These are phyloP conservation scores for Nitzschia putrida DNA, from an alignment of 108 stramenopile genomes.

Conservation along the genomic window DNA sequence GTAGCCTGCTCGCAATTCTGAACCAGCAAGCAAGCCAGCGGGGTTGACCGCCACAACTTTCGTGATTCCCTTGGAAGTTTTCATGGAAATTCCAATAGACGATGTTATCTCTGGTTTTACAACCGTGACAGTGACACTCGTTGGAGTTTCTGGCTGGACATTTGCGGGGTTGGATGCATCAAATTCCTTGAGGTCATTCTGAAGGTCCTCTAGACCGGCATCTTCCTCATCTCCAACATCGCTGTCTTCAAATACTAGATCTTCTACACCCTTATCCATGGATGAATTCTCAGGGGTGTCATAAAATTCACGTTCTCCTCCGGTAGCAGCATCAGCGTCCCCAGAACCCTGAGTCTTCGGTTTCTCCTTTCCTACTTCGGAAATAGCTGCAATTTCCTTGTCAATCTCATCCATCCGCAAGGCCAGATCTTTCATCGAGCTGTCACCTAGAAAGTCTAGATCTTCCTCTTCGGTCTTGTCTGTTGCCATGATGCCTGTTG, in stretches of 20 bases:
- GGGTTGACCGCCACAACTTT: conserved; percentile 3
- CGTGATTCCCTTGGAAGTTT: conserved; percentile 18
- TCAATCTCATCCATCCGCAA: conserved; percentile 23
- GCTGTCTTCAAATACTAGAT: conserved; percentile 5
- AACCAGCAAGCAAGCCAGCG: conserved; percentile 2
- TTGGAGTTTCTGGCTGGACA: not conserved
- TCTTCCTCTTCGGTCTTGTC: conserved; percentile 8
- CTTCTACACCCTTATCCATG: not conserved
- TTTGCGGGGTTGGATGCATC: conserved; percentile 1
- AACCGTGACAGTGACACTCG: conserved; percentile 3
- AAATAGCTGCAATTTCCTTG: conserved; percentile 14
- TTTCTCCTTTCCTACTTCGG: conserved; percentile 1
- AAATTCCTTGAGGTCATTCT: conserved; percentile 18
- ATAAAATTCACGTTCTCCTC: not conserved
- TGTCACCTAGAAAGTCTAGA: conserved; percentile 11
- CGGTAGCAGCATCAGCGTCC: not conserved
- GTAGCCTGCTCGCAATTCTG: not conserved
- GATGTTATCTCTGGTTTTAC: conserved; percentile 1
- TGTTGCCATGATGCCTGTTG: not conserved
- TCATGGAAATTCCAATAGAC: conserved; percentile 26
- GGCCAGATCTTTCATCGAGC: conserved; percentile 24
- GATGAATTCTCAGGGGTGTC: conserved; percentile 4
- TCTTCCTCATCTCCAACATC: conserved; percentile 17
- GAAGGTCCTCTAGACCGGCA: conserved; percentile 16
- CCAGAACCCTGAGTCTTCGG: not conserved